Evolutionary conservation across 805 yeast species (phyloP).

Genomic region (Myxozyma mucilagina): DNA sequence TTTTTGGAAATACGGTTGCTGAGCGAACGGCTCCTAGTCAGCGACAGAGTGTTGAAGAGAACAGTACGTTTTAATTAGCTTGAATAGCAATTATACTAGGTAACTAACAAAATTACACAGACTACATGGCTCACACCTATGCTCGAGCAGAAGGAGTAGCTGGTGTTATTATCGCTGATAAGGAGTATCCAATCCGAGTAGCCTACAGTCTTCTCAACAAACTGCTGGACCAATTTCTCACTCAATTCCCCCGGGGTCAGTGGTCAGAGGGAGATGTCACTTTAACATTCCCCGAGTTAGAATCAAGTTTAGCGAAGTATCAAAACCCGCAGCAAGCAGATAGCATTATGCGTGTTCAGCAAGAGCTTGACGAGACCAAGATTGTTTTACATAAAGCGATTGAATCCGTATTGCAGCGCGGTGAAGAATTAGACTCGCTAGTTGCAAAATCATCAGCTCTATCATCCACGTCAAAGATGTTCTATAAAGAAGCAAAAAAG

Average conservation of each 20-base stretch:
- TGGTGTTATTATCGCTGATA: conserved; percentile 89
- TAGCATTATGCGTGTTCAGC: conserved; percentile 94
- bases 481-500: conserved; percentile 95
- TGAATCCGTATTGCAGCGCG: conserved; percentile 90
- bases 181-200: conserved; percentile 95
- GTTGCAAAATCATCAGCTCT: conserved; percentile 95
- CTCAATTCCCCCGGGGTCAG: conserved; percentile 71
- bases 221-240: conserved; percentile 83
- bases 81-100: background rate
- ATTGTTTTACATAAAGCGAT: conserved; percentile 94
- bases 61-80: conserved; percentile 27
- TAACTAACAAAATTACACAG: conserved; percentile 20
- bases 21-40: conserved; percentile 85
- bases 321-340: conserved; percentile 98
- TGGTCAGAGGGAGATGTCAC: conserved; percentile 49
- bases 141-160: conserved; percentile 87
- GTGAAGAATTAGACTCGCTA: conserved; percentile 89
- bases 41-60: conserved; percentile 90
- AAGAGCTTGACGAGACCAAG: conserved; percentile 96
- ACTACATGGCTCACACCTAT: conserved; percentile 88
- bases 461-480: conserved; percentile 84
- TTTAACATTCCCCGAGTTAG: conserved; percentile 60
- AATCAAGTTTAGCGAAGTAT: conserved; percentile 71
- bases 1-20: conserved; percentile 87
- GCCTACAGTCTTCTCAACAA: conserved; percentile 92